Evolutionary conservation across 192 early-diverging fungal species (phyloP), one percentile per base, ranked within the genome.

Genomic region (Coemansia asiatica): DNA sequence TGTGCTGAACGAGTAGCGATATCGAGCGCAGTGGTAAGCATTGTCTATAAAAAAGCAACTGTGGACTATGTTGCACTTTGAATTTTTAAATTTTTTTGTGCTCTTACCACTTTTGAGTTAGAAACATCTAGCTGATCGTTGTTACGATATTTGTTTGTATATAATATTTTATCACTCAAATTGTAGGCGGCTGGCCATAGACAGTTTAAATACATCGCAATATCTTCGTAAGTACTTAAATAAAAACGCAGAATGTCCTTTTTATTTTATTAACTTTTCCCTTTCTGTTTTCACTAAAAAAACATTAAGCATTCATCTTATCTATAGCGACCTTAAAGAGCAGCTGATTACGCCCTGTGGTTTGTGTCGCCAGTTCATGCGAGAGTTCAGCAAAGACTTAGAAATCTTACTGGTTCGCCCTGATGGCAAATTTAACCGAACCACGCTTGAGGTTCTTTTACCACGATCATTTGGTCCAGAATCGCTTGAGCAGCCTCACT

Each of bases 1-100:
- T 97, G 95, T 67, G 95, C 93, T 44, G 95, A 97, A 78, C 84
- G 94, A 40, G 93, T 93, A 16, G 94, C 93, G 4, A 87, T 93
- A 69, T 86, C 89, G 10, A 96, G 93, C 67, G 95, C 94, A 23
- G 89, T 97, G 60, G 89, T 92, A 86, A 74, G 81, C 62, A 13
- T 22, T 18, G 16, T 44, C 40, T 4, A 44, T 4, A 44, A 44
- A 44, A 44, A 44, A 44, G 16, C 4, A n/a, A n/a, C n/a, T n/a
- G n/a, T n/a, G n/a, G n/a, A n/a, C n/a, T n/a, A n/a, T n/a, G n/a
- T n/a, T n/a, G n/a, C n/a, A n/a, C n/a, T n/a, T n/a, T n/a, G n/a
- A n/a, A n/a, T n/a, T n/a, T n/a, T n/a, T n/a, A n/a, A n/a, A n/a
- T n/a, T n/a, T n/a, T n/a, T n/a, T n/a, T n/a, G n/a, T n/a, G n/a